A percentile compares a stretch with the other conserved stretches of the same genome.
Evolutionary conservation across 768 basidiomycete genomes (phyloP).

Genomic region (Termitomyces sp.): DNA sequence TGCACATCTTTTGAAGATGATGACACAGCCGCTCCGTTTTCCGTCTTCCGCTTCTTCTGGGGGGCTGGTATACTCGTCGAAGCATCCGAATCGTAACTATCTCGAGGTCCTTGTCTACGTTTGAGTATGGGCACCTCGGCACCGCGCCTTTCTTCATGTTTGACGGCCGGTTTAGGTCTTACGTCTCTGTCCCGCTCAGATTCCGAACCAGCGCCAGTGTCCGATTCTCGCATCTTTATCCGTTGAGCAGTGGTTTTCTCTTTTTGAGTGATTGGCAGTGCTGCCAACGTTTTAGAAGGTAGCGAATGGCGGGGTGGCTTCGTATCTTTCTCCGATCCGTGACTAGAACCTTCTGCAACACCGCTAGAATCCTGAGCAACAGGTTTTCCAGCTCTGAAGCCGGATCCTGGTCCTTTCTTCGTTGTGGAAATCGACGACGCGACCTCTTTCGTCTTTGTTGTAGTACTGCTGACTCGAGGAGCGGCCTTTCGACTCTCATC

Average conservation of each 20-base stretch:
- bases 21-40: constrained; percentile 20
- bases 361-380: constrained; percentile 16
- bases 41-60: constrained; percentile 42
- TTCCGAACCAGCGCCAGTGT: constrained; percentile 14
- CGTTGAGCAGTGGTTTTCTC: constrained; percentile 17
- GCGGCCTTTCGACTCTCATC: constrained; percentile 39
- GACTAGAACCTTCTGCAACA: constrained; percentile 1
- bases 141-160: constrained; percentile 8
- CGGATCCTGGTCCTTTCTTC: constrained; percentile 45
- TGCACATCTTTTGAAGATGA: constrained; percentile 14
- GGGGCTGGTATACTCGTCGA: constrained; percentile 10
- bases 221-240: constrained; percentile 16
- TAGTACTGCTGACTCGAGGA: constrained; percentile 4
- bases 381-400: constrained; percentile 36
- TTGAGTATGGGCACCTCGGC: constrained; percentile 28
- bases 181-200: constrained; percentile 19
- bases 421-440: constrained; percentile 9
- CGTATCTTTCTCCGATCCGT: constrained; percentile 18
- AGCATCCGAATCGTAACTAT: constrained; percentile 27
- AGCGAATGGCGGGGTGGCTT: constrained; percentile 20
- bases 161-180: constrained; percentile 3
- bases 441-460: constrained; percentile 9
- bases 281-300: constrained; percentile 29
- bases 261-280: constrained; percentile 18
- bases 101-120: constrained; percentile 33